Base-by-base conservation (phyloP, 176 grass and related monocot species). In the Cenchrus purpureus region DNA sequence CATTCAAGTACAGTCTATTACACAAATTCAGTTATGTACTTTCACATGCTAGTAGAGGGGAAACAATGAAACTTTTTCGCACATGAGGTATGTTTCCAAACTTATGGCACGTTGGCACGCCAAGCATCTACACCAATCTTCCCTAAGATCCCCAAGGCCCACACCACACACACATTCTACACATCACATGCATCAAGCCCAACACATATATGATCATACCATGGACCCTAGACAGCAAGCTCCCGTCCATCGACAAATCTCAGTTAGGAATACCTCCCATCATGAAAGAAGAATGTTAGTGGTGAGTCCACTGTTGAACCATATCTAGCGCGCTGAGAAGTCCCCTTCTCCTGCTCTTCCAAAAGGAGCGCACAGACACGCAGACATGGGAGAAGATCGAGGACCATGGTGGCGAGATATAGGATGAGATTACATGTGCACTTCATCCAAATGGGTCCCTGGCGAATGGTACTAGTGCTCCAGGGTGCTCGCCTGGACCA, bases 351-450 rank as follows among this genome's bases (percentile, higher is more conserved):
- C 14, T 14, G 74, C 11, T 45, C 77, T 20, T 49, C 5, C 46
- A 46, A 82, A 57, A 64, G 16, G 62, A 53, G 62, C 66, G 54
- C 77, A 89, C 77, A 54, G 10, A 31, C 69, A 60, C 32, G 1
- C 25, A 20, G 16, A 37, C 48, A 74, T 74, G 71, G 71, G 50
- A 2, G 28, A 34, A 55, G 51, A 40, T 40, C 2, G 37, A 12
- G 19, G 49, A 42, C 25, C 25, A 25, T n/a, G 43, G 43, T 40
- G 37, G 31, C 0, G 6, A 50, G 71, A 71, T 77, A 71, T 77
- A 45, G 83, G 83, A 64, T 86, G 79, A 71, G 79, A 82, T 86
- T 7, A 19, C 83, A 90, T 82, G 79, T 82, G 87, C 67, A 66
- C 12, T 49, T 31, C 15, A 62, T 81, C 46, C 46, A 73, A 8